Base-by-base conservation (phyloP, 768 basidiomycete genomes). In the Boletus pseudopeckii region DNA sequence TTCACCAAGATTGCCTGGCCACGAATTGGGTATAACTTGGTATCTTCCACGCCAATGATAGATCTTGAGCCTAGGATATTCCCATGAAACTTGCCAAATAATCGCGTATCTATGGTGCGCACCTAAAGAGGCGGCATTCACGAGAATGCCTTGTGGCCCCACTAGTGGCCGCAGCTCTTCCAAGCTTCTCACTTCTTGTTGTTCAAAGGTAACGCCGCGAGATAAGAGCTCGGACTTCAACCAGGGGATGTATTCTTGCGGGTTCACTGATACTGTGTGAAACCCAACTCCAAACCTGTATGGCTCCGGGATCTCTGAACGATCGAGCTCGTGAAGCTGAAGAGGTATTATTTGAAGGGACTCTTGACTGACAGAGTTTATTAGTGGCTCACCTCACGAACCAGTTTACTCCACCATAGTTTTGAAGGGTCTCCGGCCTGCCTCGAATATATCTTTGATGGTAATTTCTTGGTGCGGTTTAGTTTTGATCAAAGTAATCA, bases 31-130 rank as follows among this genome's bases (percentile, higher is more conserved):
- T 81, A 83, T 22, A 93, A 72, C 22, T 72, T 74, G 53, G 77
- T 76, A 67, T 97, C 94, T 63, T 93, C 85, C 3, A 95, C 83
- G 6, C 92, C 93, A 13, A 88, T 81, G 40, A 96, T 76, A 32
- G 82, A 83, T 46, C 82, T 77, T 9, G 92, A 83, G 4, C 87
- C 88, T 79, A 47, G 38, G 33, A 30, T 22, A 13, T 34, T 17
- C 26, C 36, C 18, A 48, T 52, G 17, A 61, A 18, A 13, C 20
- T 50, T 18, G 5, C 4, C 30, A 22, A 17, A 41, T 43, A 15
- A 46, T 30, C 26, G 15, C 8, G 10, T 18, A n/a, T 54, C 17
- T 11, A 45, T 40, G n/a, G 20, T 40, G 45, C 73, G 53, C 42
- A 77, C 82, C 84, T 8, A 86, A 72, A 10, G 78, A 77, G 0